Evolutionary conservation across 495 filamentous ascomycete genomes (phyloP).

Genomic region (Delitschia confertaspora): DNA sequence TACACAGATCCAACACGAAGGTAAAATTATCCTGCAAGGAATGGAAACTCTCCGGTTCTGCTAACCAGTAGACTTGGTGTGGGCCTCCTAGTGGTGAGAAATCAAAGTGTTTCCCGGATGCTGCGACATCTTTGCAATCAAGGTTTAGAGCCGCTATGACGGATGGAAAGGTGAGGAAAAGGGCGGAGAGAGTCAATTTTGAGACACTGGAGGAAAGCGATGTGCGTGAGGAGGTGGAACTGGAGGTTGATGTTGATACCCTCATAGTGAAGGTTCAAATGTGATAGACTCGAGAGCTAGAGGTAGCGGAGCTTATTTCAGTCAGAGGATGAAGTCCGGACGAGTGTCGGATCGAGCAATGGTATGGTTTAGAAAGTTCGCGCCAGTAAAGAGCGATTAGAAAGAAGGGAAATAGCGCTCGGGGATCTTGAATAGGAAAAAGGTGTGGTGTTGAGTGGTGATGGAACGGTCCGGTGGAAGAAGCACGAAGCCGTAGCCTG

Average conservation of each 20-base stretch:
- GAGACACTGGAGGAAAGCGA: background rate
- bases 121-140: constrained; percentile 54
- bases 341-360: background rate
- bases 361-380: background rate
- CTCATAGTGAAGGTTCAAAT: too few relatives aligned
- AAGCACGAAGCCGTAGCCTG: background rate
- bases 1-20: constrained; percentile 83
- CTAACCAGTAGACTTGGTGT: constrained; percentile 57
- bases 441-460: too few relatives aligned
- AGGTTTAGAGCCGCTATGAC: constrained; percentile 43
- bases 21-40: constrained; percentile 58
- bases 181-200: background rate
- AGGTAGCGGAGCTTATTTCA: too few relatives aligned
- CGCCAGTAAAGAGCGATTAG: background rate
- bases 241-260: too few relatives aligned
- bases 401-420: constrained; percentile 5
- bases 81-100: constrained; percentile 59
- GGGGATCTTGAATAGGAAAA: background rate
- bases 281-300: constrained; percentile 7
- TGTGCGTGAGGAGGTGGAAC: too few relatives aligned
- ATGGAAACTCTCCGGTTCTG: constrained; percentile 31
- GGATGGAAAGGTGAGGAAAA: constrained; percentile 40
- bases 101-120: constrained; percentile 53
- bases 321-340: too few relatives aligned
- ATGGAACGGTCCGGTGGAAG: background rate